Evolutionary conservation across 73 alveolate species (phyloP).

Genomic region (Tetrahymena malaccensis): DNA sequence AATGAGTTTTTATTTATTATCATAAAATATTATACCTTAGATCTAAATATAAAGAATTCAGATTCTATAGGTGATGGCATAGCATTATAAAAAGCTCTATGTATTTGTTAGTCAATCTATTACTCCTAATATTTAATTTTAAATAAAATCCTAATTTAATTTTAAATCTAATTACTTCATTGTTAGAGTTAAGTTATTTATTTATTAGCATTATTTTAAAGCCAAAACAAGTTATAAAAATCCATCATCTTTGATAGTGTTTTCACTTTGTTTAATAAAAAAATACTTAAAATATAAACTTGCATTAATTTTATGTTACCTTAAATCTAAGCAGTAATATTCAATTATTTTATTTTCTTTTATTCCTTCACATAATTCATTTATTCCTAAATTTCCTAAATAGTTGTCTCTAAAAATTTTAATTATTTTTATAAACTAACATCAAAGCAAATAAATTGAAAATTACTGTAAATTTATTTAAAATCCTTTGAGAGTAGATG

Average conservation of each 20-base stretch:
- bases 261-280: not conserved
- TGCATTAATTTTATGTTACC: not conserved
- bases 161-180: not conserved
- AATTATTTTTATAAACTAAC: not conserved
- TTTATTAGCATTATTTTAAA: not conserved
- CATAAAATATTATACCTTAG: not conserved
- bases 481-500: not conserved
- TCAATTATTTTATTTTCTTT: not conserved
- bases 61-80: not conserved
- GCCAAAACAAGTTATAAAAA: not conserved
- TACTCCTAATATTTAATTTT: not conserved
- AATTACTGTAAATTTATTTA: not conserved
- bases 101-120: not conserved
- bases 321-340: not conserved
- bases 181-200: not conserved
- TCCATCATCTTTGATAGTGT: not conserved
- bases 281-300: too few relatives aligned
- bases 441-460: not conserved
- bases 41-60: not conserved
- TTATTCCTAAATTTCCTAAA: not conserved
- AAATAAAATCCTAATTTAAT: not conserved
- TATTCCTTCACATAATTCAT: not conserved
- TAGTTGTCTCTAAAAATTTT: not conserved
- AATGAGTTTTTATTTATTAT: not conserved
- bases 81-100: not conserved